Evolutionary conservation across 75 land plant species (phyloP), one percentile per base, ranked within the genome.

Genomic region (Ceratopteris richardii): DNA sequence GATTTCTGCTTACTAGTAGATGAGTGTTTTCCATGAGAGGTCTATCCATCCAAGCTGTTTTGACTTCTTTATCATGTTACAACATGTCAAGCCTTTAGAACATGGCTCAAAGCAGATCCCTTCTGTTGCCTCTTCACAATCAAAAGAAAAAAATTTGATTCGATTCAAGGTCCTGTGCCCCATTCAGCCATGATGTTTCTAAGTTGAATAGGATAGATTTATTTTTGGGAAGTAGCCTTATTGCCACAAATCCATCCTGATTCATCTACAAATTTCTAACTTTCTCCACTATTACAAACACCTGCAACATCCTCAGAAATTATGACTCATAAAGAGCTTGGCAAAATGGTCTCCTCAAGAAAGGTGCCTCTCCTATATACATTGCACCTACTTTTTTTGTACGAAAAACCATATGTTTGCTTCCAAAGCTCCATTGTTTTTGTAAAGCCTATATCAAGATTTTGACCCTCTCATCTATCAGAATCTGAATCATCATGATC

Each of bases 401-500:
- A 91, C 23, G 80, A 67, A 39, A 29, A 48, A 18, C 94, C 86
- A 69, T 58, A 91, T 16, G 74, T 75, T 22, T 78, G 70, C 65
- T 82, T 80, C 77, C 77, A 90, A 19, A 79, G 74, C 50, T 76
- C 60, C 1, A 74, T 74, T 18, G 94, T 91, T 14, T 62, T 78
- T 50, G 55, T 58, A 68, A 91, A 91, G 20, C 88, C 85, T 52
- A 31, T 51, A 73, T 85, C 81, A 25, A 88, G 77, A 57, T 88
- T 91, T 67, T 77, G 72, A 16, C 97, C 97, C 56, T 79, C 67
- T 28, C 73, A 60, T 52, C 97, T 55, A 37, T 88, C 89, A 39
- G 82, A 73, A 28, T 82, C 94, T 24, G 65, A 84, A 53, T 91
- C 94, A n/a, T n/a, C n/a, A 65, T 91, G 97, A 30, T 82, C 86